Conservation (phyloP, 495 filamentous ascomycete genomes). For the Ascobolus immersus region DNA sequence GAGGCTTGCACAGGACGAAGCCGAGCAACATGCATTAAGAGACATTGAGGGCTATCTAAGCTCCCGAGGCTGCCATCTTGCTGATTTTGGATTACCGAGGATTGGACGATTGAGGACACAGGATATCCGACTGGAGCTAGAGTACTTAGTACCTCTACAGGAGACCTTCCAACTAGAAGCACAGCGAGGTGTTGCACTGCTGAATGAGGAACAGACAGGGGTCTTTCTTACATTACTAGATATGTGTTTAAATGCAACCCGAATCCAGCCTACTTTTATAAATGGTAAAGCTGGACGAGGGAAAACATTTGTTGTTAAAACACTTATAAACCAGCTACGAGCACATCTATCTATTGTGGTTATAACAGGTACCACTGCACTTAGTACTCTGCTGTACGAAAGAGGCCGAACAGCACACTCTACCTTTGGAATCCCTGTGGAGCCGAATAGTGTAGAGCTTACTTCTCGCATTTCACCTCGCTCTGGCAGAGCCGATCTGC, state of each 20-base stretch:
- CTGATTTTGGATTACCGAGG: slow-evolving; percentile 1
- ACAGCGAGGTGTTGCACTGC: not conserved
- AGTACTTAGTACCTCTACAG: not conserved
- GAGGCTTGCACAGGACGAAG: not conserved
- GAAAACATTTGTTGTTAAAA: slow-evolving; percentile 3
- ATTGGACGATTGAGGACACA: not conserved
- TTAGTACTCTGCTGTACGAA: not conserved
- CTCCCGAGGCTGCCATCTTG: not conserved
- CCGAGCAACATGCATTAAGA: not conserved
- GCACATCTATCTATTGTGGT: not conserved
- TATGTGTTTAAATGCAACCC: not conserved
- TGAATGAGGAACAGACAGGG: slow-evolving; percentile 1
- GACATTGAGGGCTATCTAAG: not conserved
- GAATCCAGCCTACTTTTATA: slow-evolving; percentile 1
- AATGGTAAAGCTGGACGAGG: slow-evolving; percentile 4
- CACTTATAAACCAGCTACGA: not conserved
- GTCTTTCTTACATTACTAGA: slow-evolving; percentile 1
- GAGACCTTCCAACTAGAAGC: not conserved
- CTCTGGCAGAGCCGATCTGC: not conserved
- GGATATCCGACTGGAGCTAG: slow-evolving; percentile 3
- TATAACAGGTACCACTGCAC: not conserved
- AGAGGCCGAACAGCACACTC: not conserved
- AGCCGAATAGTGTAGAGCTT: not conserved
- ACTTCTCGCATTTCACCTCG: not conserved
- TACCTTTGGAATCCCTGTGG: not conserved